Evolutionary conservation across 495 filamentous ascomycete species (phyloP), one percentile per base, ranked within the genome.

Genomic region (Xylaria venustula): DNA sequence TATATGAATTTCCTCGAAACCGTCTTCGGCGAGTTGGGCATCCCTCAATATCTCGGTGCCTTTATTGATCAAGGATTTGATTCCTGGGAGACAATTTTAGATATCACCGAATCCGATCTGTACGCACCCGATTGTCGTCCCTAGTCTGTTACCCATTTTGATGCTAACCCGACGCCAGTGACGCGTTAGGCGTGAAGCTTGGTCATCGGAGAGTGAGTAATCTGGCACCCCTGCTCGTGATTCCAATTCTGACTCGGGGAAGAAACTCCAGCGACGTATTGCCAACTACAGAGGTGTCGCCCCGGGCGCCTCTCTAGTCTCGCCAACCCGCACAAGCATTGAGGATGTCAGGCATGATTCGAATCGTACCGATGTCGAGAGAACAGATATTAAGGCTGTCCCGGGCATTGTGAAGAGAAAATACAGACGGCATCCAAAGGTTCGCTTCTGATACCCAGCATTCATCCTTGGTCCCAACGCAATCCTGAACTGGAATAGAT

Each of bases 71-170:
- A 91, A 69, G 89, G 89, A 19, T 92, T 92, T 67, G 89, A 92
- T 71, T 85, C 85, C 37, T 92, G 89, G 89, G 87, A 91, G 36
- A 90, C 87, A 5, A 82, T 92, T 44, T 74, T 90, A 53, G 89
- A 92, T 54, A 90, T 92, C 47, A 90, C 87, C 45, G 89, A 92
- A 72, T 86, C 88, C 40, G 89, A 92, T 72, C 78, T 92, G 85
- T 90, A 77, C 71, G 87, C 71, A 45, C 28, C 19, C 22, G 23
- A 45, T n/a, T 46, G 0, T 46, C 12, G n/a, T n/a, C n/a, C n/a
- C n/a, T n/a, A n/a, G n/a, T 32, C 28, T 20, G 26, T 19, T 19
- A 44, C 23, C 19, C 47, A 14, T 41, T 15, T 15, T 28, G 30
- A 44, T 52, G 50, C 58, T 61, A 36, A 55, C 30, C 28, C 9